Evolutionary conservation across 768 basidiomycete species (phyloP), one percentile per base, ranked within the genome.

Genomic region (Lentinula lateritia): DNA sequence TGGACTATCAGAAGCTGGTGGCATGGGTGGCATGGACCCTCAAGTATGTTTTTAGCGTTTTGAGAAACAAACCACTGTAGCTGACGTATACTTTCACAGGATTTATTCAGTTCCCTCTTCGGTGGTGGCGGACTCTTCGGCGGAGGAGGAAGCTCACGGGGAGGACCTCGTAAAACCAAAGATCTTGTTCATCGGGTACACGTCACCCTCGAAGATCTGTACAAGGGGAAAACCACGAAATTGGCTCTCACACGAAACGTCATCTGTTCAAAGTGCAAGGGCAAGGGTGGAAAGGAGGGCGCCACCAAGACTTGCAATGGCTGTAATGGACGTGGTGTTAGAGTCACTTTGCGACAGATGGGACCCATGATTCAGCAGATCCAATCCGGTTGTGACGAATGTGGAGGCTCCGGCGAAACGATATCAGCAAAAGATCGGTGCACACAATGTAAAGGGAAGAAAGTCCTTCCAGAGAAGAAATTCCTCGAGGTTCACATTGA

Each of bases 331-430:
- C 92, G 93, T 65, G 97, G 97, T 68, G 77, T 95, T 79, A 92
- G 88, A 72, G 75, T 98, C 70, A 93, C 90, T 56, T 78, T 98
- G 63, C 91, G 97, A 63, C 97, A 98, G 74, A 92, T 99, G 86
- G 97, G 97, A 32, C 97, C 97, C 5, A 99, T 99, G 97, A 93
- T 99, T 68, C 97, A 99, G 75, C 96, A 99, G 76, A 92, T 98
- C 67, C 97, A 98, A 73, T 92, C 93, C 58, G 82, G 87, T 50
- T 99, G 97, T 78, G 87, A 89, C 71, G 97, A 98, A 15, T 99
- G 97, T 74, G 84, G 81, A 55, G 97, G 93, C 15, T 84, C 87
- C n/a, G 97, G 97, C 66, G 96, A 99, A 75, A 81, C 95, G 67
- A 97, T 99, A 80, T 95, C 93, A 73, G 71, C 77, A 61, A 98